A percentile compares a stretch with the other conserved stretches of the same genome.
Conservation (phyloP, 2,329 filamentous ascomycete species). For the Xylariaceae sp. region DNA sequence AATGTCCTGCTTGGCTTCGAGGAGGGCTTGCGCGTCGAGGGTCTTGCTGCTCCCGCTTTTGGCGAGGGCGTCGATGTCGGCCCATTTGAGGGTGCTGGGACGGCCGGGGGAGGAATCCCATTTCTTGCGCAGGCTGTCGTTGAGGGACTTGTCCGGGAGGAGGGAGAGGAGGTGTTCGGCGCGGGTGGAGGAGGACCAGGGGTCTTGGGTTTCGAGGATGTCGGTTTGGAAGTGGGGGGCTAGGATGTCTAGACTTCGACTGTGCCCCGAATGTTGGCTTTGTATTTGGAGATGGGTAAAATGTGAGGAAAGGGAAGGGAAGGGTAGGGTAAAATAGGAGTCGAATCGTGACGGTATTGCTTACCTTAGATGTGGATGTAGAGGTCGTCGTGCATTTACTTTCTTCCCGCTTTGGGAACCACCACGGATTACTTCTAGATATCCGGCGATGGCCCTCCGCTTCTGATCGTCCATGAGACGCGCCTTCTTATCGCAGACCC, state of each 20-base stretch:
- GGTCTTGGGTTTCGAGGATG: constrained; percentile 78
- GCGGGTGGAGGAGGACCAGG: constrained; percentile 66
- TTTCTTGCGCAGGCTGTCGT: constrained; percentile 76
- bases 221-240: constrained; percentile 78
- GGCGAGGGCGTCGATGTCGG: constrained; percentile 83
- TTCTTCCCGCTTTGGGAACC: constrained; percentile 81
- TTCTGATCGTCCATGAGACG: constrained; percentile 80
- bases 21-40: constrained; percentile 67
- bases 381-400: constrained; percentile 74
- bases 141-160: constrained; percentile 73
- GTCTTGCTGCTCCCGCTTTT: constrained; percentile 66
- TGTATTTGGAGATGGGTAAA: background rate
- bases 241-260: constrained; percentile 78
- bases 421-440: constrained; percentile 84
- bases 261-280: background rate
- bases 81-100: constrained; percentile 77
- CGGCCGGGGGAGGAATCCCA: constrained; percentile 82
- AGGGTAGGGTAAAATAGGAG: background rate
- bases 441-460: constrained; percentile 77
- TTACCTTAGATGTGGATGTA: constrained; percentile 82
- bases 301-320: background rate
- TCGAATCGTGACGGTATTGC: constrained; percentile 23
- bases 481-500: constrained; percentile 90
- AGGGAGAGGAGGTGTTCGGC: constrained; percentile 75
- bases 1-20: constrained; percentile 91